Percentiles rank a stretch among this genome's conserved stretches.
phyloP scores from a whole-genome alignment of 805 yeast genomes.

The Hanseniaspora vineae region DNA sequence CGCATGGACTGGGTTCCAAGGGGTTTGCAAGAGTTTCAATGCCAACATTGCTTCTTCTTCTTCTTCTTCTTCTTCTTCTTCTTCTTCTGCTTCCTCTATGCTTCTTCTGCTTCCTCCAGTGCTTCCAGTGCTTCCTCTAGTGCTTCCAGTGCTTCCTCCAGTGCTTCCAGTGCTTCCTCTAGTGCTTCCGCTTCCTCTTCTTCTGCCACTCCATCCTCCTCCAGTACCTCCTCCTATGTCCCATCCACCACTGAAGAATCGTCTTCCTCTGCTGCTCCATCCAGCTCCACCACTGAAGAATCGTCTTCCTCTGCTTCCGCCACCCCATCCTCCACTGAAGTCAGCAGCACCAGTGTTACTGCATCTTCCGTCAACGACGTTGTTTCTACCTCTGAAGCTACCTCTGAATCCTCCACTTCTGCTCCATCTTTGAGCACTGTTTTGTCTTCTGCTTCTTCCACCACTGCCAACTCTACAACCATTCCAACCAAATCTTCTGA shows the following conservation, averaged over 20 bases:
- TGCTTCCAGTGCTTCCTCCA: constrained; percentile 13
- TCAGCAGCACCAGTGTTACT: constrained; percentile 21
- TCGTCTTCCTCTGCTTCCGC: constrained; percentile 28
- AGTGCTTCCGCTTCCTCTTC: constrained; percentile 11
- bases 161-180: constrained; percentile 12
- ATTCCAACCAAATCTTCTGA: constrained; percentile 19
- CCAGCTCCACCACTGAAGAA: constrained; percentile 4
- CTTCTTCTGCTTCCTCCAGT: constrained; percentile 15
- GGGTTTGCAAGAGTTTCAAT: constrained; percentile 35
- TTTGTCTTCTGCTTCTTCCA: constrained; percentile 27
- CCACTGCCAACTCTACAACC: constrained; percentile 44
- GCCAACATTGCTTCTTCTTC: constrained; percentile 23
- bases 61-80: constrained; percentile 16
- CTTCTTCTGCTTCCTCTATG: constrained; percentile 14
- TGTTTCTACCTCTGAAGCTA: constrained; percentile 28
- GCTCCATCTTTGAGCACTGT: constrained; percentile 43
- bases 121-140: constrained; percentile 13
- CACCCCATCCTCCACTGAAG: constrained; percentile 37
- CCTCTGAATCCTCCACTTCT: constrained; percentile 40
- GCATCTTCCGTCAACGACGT: constrained; percentile 17
- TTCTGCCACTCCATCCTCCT: constrained; percentile 10
- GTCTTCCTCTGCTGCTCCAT: constrained; percentile 7
- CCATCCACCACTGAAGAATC: constrained; percentile 9
- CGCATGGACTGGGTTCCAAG: constrained; percentile 48
- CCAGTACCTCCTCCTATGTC: constrained; percentile 11